Evolutionary conservation across 805 yeast species (phyloP).

Genomic region (Ogataea allantospora): DNA sequence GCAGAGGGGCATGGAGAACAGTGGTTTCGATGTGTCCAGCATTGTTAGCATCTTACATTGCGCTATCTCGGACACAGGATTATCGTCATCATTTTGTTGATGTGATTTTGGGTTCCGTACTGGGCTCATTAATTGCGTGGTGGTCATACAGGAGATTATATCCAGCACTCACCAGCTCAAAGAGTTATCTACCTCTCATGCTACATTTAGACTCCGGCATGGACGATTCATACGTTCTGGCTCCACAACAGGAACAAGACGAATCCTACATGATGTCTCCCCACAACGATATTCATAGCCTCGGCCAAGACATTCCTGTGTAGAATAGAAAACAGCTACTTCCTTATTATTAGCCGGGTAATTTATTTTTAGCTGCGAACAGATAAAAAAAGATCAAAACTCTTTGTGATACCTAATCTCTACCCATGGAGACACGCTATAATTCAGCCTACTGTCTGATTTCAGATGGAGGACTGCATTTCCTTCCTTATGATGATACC

Average conservation of each 20-base stretch:
- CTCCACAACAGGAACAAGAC: slow-evolving; percentile 10
- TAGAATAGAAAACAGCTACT: slow-evolving; percentile 2
- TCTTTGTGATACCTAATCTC: neutral
- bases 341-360: slow-evolving; percentile 7
- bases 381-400: slow-evolving; percentile 3
- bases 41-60: slow-evolving; percentile 71
- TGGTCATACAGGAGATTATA: slow-evolving; percentile 55
- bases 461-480: slow-evolving; percentile 30
- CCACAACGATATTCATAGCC: slow-evolving; percentile 9
- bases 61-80: slow-evolving; percentile 84
- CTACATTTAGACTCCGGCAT: slow-evolving; percentile 7
- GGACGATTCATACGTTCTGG: slow-evolving; percentile 14
- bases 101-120: slow-evolving; percentile 64
- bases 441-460: slow-evolving; percentile 28
- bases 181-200: slow-evolving; percentile 41
- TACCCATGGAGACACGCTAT: slow-evolving; percentile 4
- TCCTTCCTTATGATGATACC: slow-evolving; percentile 25
- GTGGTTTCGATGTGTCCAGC: slow-evolving; percentile 53
- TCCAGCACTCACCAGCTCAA: slow-evolving; percentile 38
- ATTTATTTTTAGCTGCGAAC: slow-evolving; percentile 3
- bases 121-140: slow-evolving; percentile 64
- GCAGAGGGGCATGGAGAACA: slow-evolving; percentile 63
- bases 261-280: slow-evolving; percentile 15
- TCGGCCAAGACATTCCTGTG: slow-evolving; percentile 1
- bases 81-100: slow-evolving; percentile 93